Conservation (phyloP, 139 green algal species). For the Medakamo hakoo region DNA sequence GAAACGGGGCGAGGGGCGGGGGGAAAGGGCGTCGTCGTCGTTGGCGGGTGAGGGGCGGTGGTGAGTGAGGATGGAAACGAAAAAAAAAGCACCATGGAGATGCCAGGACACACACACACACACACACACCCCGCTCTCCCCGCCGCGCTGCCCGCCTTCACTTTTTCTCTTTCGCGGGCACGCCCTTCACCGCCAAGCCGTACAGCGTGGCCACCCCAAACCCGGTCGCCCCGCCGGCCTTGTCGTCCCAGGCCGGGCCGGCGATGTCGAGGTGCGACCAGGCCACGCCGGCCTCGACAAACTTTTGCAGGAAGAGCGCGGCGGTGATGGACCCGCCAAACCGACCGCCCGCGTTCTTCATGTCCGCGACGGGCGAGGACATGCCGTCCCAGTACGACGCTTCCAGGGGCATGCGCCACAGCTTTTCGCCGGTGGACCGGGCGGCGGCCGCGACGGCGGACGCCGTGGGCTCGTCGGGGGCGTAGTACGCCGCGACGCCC, state of each 20-base stretch:
- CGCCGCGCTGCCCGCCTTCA: not conserved
- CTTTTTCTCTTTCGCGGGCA: not conserved
- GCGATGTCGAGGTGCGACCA: slow-evolving; percentile 95
- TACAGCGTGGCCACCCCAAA: slow-evolving; percentile 68
- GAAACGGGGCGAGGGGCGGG: too few species aligned
- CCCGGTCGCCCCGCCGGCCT: slow-evolving; percentile 68
- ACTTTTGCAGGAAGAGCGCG: slow-evolving; percentile 83
- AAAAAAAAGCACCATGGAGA: too few species aligned
- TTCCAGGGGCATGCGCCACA: slow-evolving; percentile 94
- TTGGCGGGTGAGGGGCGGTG: too few species aligned
- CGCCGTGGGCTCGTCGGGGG: slow-evolving; percentile 47
- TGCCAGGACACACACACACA: too few species aligned
- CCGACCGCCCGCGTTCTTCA: slow-evolving; percentile 41
- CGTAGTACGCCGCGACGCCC: slow-evolving; percentile 23
- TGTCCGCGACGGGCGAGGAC: slow-evolving; percentile 62
- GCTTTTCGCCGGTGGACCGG: slow-evolving; percentile 45
- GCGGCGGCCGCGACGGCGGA: slow-evolving; percentile 21
- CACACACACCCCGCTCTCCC: not conserved
- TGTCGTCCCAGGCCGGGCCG: slow-evolving; percentile 69
- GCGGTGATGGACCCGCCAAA: slow-evolving; percentile 78
- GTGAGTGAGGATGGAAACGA: too few species aligned
- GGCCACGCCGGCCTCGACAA: slow-evolving; percentile 37
- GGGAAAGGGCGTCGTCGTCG: too few species aligned
- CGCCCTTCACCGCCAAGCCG: slow-evolving; percentile 48
- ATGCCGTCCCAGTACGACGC: slow-evolving; percentile 57